These are phyloP conservation scores for Cladosporium sp. DNA, from an alignment of 2,329 filamentous ascomycete genomes.

Conservation along the genomic window DNA sequence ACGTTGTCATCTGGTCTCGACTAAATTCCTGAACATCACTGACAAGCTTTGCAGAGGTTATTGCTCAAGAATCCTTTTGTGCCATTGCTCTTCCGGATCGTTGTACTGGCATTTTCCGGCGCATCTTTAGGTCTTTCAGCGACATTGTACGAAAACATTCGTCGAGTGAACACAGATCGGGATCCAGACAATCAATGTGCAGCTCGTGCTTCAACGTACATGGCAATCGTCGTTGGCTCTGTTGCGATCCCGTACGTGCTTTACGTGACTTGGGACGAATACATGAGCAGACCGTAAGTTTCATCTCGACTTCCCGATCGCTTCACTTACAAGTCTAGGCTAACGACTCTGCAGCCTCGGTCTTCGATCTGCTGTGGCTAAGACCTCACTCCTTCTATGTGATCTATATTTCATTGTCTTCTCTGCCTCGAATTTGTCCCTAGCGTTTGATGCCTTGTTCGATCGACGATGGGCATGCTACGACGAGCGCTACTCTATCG, in stretches of 20 bases:
- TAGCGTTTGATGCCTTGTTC: conserved; percentile 78
- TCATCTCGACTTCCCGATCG: not conserved
- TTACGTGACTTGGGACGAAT: conserved; percentile 96
- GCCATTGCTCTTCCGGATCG: conserved; percentile 74
- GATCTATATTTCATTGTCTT: conserved; percentile 97
- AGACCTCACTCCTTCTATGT: conserved; percentile 81
- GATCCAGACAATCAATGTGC: conserved; percentile 32
- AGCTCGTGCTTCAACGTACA: conserved; percentile 61
- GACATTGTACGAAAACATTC: conserved; percentile 56
- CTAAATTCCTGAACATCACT: not conserved
- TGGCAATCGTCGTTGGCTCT: conserved; percentile 83
- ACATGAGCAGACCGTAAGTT: conserved; percentile 71
- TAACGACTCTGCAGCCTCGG: conserved; percentile 49
- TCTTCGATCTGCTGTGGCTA: conserved; percentile 73
- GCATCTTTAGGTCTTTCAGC: conserved; percentile 72
- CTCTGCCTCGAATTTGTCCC: conserved; percentile 82
- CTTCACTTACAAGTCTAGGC: not conserved
- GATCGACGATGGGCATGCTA: conserved; percentile 51
- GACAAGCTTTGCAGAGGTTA: conserved; percentile 39
- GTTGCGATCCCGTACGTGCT: conserved; percentile 83
- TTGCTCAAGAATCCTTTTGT: conserved; percentile 78
- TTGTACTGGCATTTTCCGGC: conserved; percentile 75
- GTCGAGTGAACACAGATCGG: conserved; percentile 32
- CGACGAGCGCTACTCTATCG: conserved; percentile 17
- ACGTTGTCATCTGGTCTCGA: not conserved